Base-by-base conservation (phyloP, 2,329 filamentous ascomycete species). In the Fulvia fulva region DNA sequence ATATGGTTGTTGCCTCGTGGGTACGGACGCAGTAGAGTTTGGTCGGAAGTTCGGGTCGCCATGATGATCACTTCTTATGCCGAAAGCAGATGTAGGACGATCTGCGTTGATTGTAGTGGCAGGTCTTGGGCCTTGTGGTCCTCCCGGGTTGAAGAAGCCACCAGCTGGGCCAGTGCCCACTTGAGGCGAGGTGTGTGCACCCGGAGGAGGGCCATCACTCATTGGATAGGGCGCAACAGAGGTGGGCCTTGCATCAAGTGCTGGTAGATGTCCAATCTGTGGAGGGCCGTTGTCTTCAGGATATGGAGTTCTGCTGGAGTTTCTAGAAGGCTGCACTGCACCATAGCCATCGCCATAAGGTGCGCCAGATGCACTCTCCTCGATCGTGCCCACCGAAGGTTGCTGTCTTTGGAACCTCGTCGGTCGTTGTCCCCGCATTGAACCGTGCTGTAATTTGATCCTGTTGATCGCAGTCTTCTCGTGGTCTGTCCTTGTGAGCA, bases 381-480 rank as follows among this genome's bases (percentile, higher is more conserved):
- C 53, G 46, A 65, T 57, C 2, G 60, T 56, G n/a, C 54, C 56
- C 16, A 65, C 57, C 22, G 53, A 65, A 5, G 70, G 62, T 53
- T 76, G 64, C 32, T 65, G 64, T 70, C 68, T 64, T 28, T 68
- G 72, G 52, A 80, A 71, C 53, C 78, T 72, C 19, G 76, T 73
- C 28, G 79, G 79, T 51, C 78, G 71, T 51, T 75, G 73, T 6
- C 78, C 78, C 32, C 77, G 74, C 75, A 78, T 80, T 1, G 80
- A 82, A 14, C 79, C 80, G 63, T 82, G 77, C 60, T 77, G 74
- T 1, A 78, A 80, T 63, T 77, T 96, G 78, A 99, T 97, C 54
- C 89, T 85, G 52, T 85, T 88, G 64, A 99, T 85, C 0, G 94
- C 92, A 44, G 95, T 87, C 56, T 91, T 90, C 74, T 97, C 93